phyloP scores from a whole-genome alignment of 2,329 filamentous ascomycete genomes.

The Zymoseptoria tritici region DNA sequence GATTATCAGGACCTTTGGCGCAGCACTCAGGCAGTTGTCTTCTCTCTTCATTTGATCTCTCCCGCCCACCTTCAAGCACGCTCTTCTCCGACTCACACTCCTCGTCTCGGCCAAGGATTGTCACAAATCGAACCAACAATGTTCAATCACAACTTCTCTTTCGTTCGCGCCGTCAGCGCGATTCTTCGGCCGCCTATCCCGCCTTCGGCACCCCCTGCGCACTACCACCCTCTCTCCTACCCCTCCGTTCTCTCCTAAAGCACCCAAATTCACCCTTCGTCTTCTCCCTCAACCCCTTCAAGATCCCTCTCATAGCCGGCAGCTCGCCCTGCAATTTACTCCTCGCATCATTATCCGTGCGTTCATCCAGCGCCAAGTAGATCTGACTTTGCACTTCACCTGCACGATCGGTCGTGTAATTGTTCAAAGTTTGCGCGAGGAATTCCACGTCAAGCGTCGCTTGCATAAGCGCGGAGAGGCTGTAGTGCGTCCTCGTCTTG shows the following conservation, averaged over 20 bases:
- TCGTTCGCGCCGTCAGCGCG: too few relatives aligned
- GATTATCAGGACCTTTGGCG: too few relatives aligned
- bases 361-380: constrained; percentile 80
- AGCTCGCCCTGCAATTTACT: constrained; percentile 75
- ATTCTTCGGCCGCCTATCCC: too few relatives aligned
- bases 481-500: constrained; percentile 55
- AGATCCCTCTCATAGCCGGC: constrained; percentile 75
- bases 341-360: constrained; percentile 82
- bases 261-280: constrained; percentile 69
- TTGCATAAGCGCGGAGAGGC: constrained; percentile 81
- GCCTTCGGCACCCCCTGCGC: neutral
- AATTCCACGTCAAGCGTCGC: constrained; percentile 97
- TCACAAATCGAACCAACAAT: too few relatives aligned
- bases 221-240: constrained; percentile 9
- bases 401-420: constrained; percentile 79
- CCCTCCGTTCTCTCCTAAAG: constrained; percentile 20
- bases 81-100: neutral
- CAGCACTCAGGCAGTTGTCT: neutral
- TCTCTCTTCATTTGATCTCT: neutral
- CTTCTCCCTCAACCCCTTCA: constrained; percentile 76
- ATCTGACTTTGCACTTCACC: constrained; percentile 79
- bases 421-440: constrained; percentile 82
- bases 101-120: neutral
- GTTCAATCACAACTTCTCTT: too few relatives aligned
- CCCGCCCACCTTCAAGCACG: neutral